Evolutionary conservation across 352 stramenopile genomes (phyloP), one percentile per base, ranked within the genome.

Genomic region (Phytophthora citrophthora): DNA sequence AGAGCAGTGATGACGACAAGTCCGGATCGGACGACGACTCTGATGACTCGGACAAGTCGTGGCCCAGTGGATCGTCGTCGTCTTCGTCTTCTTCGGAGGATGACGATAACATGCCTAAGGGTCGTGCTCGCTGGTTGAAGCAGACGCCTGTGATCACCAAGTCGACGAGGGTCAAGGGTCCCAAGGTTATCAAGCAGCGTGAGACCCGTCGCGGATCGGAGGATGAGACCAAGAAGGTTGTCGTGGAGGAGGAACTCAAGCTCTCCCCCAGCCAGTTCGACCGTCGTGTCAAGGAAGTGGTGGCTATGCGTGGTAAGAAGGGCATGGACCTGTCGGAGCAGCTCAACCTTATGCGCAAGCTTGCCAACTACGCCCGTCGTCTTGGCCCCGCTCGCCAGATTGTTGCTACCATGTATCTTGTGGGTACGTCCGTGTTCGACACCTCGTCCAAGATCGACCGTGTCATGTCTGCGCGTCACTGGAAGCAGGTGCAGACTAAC

Each of bases 81-180:
- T 89, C 72, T 15, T 88, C 76, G 18, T 77, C 70, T 13, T 87
- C 72, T 24, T 88, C 87, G 31, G 89, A 86, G 44, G 85, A 90
- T 12, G 93, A 90, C 38, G 87, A 95, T 41, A 84, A 82, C 29
- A 81, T 97, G 81, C 91, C 98, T 54, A 99, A 98, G 82, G 97
- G 97, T 47, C 95, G 97, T 76, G 94, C 94, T 6, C 86, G 84
- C 45, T 99, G 97, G 97, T 77, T 99, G 29, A 99, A 99, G 85
- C 91, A 95, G 67, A 93, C 88, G 27, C 68, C 81, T 8, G 82
- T 79, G 31, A 82, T 86, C 45, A 89, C 70, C 11, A 88, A 88
- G 59, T 41, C 55, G 18, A 90, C 88, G 69, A 74, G 73, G 47
- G 48, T 67, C 26, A 81, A 77, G 57, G 72, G 61, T 5, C 71